phyloP scores from a whole-genome alignment of 176 grass and related monocot species.

The Ananas comosus region DNA sequence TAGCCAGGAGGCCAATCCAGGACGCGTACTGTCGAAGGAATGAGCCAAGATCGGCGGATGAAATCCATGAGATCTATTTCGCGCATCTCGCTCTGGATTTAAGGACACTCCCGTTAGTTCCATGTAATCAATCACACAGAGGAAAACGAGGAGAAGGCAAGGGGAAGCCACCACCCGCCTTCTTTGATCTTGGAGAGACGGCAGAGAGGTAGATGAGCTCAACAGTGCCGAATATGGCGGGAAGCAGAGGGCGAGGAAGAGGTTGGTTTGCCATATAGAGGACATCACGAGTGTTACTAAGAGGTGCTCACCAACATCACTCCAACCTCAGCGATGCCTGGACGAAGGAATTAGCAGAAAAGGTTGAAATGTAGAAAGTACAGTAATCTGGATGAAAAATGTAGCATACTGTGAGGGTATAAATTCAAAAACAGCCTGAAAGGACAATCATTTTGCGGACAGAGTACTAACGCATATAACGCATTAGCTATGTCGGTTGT shows the following conservation, averaged over 20 bases:
- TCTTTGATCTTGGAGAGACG: constrained; percentile 83
- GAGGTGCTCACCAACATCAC: constrained; percentile 98
- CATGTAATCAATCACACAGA: constrained; percentile 87
- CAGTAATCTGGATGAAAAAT: too few species aligned
- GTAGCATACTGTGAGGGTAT: constrained; percentile 1
- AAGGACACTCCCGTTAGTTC: constrained; percentile 94
- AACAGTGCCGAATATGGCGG: constrained; percentile 57
- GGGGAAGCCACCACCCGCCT: constrained; percentile 89
- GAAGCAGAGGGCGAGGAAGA: constrained; percentile 63
- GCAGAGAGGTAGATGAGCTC: constrained; percentile 76
- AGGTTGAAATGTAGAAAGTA: background rate
- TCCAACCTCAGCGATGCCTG: constrained; percentile 94
- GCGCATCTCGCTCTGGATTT: constrained; percentile 93
- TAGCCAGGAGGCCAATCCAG: constrained; percentile 93
- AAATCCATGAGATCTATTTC: constrained; percentile 92
- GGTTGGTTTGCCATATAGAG: constrained; percentile 91
- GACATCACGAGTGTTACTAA: constrained; percentile 96
- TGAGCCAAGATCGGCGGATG: constrained; percentile 60
- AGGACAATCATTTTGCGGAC: background rate
- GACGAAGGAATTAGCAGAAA: constrained; percentile 1
- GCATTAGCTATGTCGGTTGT: constrained; percentile 96
- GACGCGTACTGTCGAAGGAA: constrained; percentile 75
- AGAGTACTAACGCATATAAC: constrained; percentile 55
- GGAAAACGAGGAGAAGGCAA: constrained; percentile 81
- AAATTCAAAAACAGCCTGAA: background rate